phyloP scores from a whole-genome alignment of 140 eudicot genomes.

The Stevia rebaudiana region DNA sequence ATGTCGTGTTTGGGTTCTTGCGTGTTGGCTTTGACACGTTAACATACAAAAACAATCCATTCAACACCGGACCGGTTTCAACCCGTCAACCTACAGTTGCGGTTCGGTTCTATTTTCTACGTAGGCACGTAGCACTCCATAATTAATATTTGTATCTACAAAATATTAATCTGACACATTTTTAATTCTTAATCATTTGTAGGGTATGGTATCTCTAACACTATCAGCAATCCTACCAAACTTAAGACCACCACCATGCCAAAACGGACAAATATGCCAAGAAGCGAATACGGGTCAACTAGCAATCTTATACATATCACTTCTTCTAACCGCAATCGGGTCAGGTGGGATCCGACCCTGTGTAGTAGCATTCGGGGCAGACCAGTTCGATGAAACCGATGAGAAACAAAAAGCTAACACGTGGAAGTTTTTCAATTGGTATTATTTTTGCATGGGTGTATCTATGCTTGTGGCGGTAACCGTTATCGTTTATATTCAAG shows the following conservation, averaged over 20 bases:
- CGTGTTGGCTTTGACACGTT: too few relatives aligned
- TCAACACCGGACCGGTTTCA: too few relatives aligned
- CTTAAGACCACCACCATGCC: slow-evolving; percentile 47
- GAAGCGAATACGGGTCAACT: slow-evolving; percentile 44
- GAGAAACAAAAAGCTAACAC: slow-evolving; percentile 30
- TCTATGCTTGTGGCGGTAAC: slow-evolving; percentile 42
- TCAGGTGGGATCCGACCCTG: slow-evolving; percentile 52
- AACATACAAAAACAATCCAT: too few relatives aligned
- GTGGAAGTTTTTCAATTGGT: slow-evolving; percentile 55
- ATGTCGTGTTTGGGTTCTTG: too few relatives aligned
- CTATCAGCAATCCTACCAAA: slow-evolving; percentile 38
- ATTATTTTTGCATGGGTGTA: slow-evolving; percentile 41
- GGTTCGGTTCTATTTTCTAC: too few relatives aligned
- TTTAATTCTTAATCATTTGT: too few relatives aligned
- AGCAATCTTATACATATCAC: slow-evolving; percentile 38
- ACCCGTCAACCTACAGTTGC: too few relatives aligned
- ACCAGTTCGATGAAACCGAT: slow-evolving; percentile 44
- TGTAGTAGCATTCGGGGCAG: slow-evolving; percentile 50
- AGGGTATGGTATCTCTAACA: slow-evolving; percentile 48
- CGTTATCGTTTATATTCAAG: slow-evolving; percentile 47
- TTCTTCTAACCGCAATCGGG: slow-evolving; percentile 46
- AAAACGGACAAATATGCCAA: slow-evolving; percentile 30
- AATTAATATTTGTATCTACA: too few relatives aligned
- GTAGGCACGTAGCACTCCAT: too few relatives aligned
- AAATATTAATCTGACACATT: neutral